These are phyloP conservation scores for Nicotiana otophora DNA, from an alignment of 257 asterid species.

Conservation along the genomic window DNA sequence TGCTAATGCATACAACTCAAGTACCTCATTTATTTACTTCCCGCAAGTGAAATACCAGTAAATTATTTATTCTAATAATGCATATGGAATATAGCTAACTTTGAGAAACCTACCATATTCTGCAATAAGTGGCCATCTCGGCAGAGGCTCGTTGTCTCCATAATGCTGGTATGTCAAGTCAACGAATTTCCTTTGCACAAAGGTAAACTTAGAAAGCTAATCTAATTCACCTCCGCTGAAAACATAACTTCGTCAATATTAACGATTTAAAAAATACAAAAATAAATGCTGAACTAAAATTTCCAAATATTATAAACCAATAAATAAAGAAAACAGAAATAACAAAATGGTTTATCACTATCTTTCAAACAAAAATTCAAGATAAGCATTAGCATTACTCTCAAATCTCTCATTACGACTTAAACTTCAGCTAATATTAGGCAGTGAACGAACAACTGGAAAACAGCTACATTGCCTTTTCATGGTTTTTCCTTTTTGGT, in stretches of 20 bases:
- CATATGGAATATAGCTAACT: background rate
- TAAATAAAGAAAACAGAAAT: background rate
- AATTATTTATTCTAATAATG: background rate
- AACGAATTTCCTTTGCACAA: constrained; percentile 25
- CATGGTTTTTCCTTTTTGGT: background rate
- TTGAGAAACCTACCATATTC: constrained; percentile 22
- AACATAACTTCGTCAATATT: background rate
- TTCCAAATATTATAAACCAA: background rate
- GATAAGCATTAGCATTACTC: background rate
- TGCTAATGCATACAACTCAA: background rate
- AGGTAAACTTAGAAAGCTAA: background rate
- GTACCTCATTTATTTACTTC: background rate
- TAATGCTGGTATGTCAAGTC: constrained; percentile 16
- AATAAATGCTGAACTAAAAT: background rate
- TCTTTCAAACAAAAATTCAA: background rate
- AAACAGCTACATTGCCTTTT: background rate
- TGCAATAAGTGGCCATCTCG: constrained; percentile 10
- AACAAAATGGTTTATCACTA: background rate
- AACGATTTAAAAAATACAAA: background rate
- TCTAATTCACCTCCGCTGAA: constrained; percentile 10
- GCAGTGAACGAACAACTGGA: background rate
- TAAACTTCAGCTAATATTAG: background rate
- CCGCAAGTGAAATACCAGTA: background rate
- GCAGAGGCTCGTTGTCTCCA: constrained; percentile 22
- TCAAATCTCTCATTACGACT: background rate